Evolutionary conservation across 345 rosid species (phyloP), one percentile per base, ranked within the genome.

Genomic region (Melaleuca quinquenervia): DNA sequence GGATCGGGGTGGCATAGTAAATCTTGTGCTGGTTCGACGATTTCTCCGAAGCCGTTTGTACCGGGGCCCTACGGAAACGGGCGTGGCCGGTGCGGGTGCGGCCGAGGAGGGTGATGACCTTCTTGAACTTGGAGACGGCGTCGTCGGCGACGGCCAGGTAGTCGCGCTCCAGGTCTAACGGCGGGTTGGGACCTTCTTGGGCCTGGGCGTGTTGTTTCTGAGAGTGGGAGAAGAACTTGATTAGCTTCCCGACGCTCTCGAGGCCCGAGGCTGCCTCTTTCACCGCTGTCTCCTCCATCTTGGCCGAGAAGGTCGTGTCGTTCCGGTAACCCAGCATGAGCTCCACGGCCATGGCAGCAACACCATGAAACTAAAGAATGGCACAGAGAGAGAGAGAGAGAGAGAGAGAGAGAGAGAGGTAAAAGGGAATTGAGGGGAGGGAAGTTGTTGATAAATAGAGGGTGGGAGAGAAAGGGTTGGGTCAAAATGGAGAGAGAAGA

Each of bases 31-130:
- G 76, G 48, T 5, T 52, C 84, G 64, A 87, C 32, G 78, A 82
- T 52, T 85, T 87, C 86, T 56, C 58, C 20, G 87, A 26, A 16
- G 15, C 84, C 15, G 62, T 86, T 54, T 27, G 82, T 53, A 52
- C 41, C 44, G 86, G 56, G 75, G 91, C 98, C 5, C 98, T 90
- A 83, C 99, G 88, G 83, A 97, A 97, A 84, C 99, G 96, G 64
- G 99, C 99, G 64, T 96, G 99, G 26, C 99, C 99, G 84, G 96
- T 96, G 84, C 96, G 87, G 76, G 92, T 93, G 45, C 96, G 95
- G 84, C 94, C 96, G 85, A 96, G 90, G n/a, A 95, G 95, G 82
- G 99, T 96, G 56, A 97, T 95, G 11, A 96, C 97, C 76, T 89
- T 93, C 87, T 89, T 93, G 91, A 97, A 97, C 93, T 95, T 95